phyloP scores from a whole-genome alignment of 176 grass and related monocot genomes.

The Cocos nucifera region DNA sequence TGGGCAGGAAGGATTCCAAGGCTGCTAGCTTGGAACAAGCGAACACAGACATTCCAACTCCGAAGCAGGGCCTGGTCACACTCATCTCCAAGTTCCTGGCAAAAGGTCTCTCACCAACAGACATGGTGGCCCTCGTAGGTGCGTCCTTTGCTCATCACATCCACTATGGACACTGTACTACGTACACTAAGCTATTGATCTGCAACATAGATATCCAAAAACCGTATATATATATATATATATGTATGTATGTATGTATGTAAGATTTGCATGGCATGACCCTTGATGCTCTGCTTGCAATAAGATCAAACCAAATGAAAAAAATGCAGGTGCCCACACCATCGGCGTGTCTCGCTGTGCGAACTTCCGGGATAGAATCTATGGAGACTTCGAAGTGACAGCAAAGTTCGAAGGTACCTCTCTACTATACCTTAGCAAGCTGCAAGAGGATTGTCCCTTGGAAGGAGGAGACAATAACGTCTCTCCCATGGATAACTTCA shows the following conservation, averaged over 20 bases:
- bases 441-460: conserved; percentile 61
- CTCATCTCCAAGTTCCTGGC: conserved; percentile 89
- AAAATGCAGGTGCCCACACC: conserved; percentile 60
- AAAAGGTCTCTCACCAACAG: conserved; percentile 81
- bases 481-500: conserved; percentile 59
- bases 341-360: conserved; percentile 76
- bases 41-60: conserved; percentile 74
- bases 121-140: conserved; percentile 97
- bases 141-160: conserved; percentile 8
- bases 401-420: conserved; percentile 50
- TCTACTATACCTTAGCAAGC: conserved; percentile 50
- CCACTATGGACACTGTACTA: background rate
- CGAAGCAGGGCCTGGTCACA: conserved; percentile 61
- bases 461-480: conserved; percentile 66
- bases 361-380: conserved; percentile 66
- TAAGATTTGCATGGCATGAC: no score
- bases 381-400: conserved; percentile 63
- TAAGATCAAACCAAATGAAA: no score
- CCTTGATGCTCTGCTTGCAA: no score
- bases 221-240: no score
- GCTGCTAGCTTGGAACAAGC: conserved; percentile 70
- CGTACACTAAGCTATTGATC: no score
- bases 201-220: no score
- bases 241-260: no score
- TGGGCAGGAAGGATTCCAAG: conserved; percentile 83